Conservation (phyloP, 106 monocot species). For the Dendrobium huoshanense region DNA sequence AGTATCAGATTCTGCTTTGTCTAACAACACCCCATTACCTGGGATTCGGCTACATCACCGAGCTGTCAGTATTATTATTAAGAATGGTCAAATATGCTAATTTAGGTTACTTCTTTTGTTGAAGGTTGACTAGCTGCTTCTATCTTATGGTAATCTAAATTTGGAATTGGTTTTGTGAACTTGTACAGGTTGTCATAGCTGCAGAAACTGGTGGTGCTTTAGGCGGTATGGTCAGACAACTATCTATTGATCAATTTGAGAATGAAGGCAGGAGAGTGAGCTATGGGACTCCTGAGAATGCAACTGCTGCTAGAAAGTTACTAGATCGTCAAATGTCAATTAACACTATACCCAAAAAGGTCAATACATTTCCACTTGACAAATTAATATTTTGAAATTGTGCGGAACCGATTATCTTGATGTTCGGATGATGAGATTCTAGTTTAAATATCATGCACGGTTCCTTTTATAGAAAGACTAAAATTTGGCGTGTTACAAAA, state of each 20-base stretch:
- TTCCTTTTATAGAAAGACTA: too few relatives aligned
- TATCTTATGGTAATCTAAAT: neutral
- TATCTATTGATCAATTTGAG: conserved; percentile 98
- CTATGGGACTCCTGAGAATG: conserved; percentile 98
- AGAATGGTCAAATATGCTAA: neutral
- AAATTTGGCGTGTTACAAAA: too few relatives aligned
- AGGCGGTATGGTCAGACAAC: conserved; percentile 93
- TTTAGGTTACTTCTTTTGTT: neutral
- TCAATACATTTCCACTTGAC: conserved; percentile 6
- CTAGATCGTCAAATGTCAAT: conserved; percentile 97
- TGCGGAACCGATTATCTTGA: too few relatives aligned
- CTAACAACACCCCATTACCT: conserved; percentile 34
- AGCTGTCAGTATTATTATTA: conserved; percentile 54
- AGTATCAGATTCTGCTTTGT: conserved; percentile 45
- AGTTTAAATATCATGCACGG: too few relatives aligned
- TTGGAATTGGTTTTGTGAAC: neutral
- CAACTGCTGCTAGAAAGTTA: conserved; percentile 87
- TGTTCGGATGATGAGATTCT: too few relatives aligned
- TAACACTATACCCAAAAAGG: conserved; percentile 97
- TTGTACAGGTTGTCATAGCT: conserved; percentile 84
- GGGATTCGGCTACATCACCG: conserved; percentile 94
- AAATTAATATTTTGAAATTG: neutral
- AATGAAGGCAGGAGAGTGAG: conserved; percentile 97
- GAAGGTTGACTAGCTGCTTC: neutral
- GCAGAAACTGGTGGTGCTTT: conserved; percentile 96